Percentiles rank a stretch among this genome's conserved stretches.
phyloP scores from a whole-genome alignment of 2,329 filamentous ascomycete species.

The Monosporascus cannonballus region DNA sequence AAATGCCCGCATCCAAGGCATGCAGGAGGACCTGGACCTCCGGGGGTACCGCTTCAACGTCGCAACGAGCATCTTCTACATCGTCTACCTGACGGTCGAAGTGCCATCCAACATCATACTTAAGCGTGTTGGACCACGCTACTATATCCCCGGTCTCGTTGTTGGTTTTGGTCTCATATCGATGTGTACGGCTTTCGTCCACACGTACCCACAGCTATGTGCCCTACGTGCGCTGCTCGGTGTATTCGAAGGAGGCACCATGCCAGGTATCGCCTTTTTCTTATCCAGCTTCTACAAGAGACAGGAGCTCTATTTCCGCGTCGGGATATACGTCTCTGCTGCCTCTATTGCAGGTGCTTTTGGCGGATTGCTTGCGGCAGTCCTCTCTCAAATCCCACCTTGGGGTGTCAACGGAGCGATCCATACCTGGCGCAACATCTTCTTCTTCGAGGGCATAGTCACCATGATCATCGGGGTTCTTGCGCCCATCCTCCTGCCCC shows the following conservation, averaged over 20 bases:
- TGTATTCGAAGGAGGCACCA: constrained; percentile 50
- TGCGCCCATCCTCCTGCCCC: constrained; percentile 47
- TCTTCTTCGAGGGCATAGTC: constrained; percentile 56
- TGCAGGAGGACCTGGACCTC: constrained; percentile 42
- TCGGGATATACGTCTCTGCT: constrained; percentile 50
- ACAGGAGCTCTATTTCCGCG: constrained; percentile 47
- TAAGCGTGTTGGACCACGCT: constrained; percentile 46
- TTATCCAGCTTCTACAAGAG: constrained; percentile 51
- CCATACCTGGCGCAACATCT: constrained; percentile 52
- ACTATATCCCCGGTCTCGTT: constrained; percentile 48
- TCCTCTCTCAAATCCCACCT: constrained; percentile 41
- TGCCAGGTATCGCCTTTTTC: constrained; percentile 52
- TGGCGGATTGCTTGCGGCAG: constrained; percentile 49
- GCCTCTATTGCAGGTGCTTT: constrained; percentile 52
- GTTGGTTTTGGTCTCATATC: constrained; percentile 50
- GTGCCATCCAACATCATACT: constrained; percentile 50
- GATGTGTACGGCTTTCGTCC: constrained; percentile 47
- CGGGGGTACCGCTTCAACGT: constrained; percentile 48
- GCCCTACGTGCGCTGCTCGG: constrained; percentile 44
- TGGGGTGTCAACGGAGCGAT: constrained; percentile 43
- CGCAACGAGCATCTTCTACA: constrained; percentile 53
- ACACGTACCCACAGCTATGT: constrained; percentile 39
- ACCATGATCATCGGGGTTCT: constrained; percentile 41
- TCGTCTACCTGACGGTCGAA: constrained; percentile 49
- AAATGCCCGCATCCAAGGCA: constrained; percentile 50